These are phyloP conservation scores for Diaporthe sp. DNA, from an alignment of 2,329 filamentous ascomycete species.

Conservation along the genomic window DNA sequence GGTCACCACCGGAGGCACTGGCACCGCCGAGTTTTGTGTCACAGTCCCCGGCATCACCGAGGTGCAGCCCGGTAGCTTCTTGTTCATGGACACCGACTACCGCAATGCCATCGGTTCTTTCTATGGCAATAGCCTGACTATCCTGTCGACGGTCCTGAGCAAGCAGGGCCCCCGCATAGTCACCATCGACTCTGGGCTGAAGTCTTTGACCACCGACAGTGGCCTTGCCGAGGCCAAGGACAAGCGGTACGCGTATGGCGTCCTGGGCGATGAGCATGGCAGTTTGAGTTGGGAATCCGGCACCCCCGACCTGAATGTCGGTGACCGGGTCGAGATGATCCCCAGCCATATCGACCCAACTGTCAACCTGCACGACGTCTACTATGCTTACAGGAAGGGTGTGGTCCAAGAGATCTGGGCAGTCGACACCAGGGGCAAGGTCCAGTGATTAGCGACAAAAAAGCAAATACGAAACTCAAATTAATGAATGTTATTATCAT, in stretches of 20 bases:
- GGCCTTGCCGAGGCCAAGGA: conserved; percentile 60
- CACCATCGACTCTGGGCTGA: conserved; percentile 61
- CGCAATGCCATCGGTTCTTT: conserved; percentile 60
- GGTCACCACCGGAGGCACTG: conserved; percentile 63
- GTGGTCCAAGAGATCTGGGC: conserved; percentile 62
- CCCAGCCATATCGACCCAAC: conserved; percentile 66
- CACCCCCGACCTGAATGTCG: conserved; percentile 50
- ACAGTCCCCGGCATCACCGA: conserved; percentile 62
- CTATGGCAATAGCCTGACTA: conserved; percentile 59
- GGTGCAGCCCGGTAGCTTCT: conserved; percentile 64
- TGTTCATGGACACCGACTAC: conserved; percentile 69
- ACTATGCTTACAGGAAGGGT: conserved; percentile 59
- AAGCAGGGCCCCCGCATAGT: conserved; percentile 54
- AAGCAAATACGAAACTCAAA: background rate
- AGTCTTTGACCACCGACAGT: conserved; percentile 62
- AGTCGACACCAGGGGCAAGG: conserved; percentile 61
- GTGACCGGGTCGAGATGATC: conserved; percentile 61
- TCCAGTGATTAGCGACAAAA: conserved; percentile 50
- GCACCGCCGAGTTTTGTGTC: conserved; percentile 64
- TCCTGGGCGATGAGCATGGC: conserved; percentile 61
- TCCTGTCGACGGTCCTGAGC: conserved; percentile 60
- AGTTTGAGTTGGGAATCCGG: conserved; percentile 56
- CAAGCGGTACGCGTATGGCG: conserved; percentile 52
- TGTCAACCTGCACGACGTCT: conserved; percentile 62
- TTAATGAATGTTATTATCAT: no score